A percentile compares a stretch with the other conserved stretches of the same genome.
These are phyloP conservation scores for Boletus sp. DNA, from an alignment of 768 basidiomycete species.

Conservation along the genomic window DNA sequence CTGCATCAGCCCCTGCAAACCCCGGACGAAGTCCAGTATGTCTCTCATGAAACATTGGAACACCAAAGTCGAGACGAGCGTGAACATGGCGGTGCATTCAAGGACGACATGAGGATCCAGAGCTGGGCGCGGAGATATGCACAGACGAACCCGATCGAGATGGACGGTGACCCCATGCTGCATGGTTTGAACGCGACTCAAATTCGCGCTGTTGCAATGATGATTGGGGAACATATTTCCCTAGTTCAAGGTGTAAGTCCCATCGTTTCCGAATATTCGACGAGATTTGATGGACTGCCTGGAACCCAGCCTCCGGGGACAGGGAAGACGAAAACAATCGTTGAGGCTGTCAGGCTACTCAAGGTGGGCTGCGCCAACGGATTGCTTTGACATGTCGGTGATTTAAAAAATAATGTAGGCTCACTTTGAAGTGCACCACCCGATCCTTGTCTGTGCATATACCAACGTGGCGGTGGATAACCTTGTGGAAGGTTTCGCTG, in stretches of 20 bases:
- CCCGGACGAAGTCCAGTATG: slow-evolving; percentile 39
- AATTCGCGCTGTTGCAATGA: slow-evolving; percentile 76
- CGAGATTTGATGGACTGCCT: not conserved
- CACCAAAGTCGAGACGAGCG: slow-evolving; percentile 31
- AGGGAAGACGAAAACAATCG: slow-evolving; percentile 90
- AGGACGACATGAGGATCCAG: slow-evolving; percentile 69
- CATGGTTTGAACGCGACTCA: slow-evolving; percentile 71
- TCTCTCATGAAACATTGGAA: slow-evolving; percentile 38
- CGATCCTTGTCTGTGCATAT: slow-evolving; percentile 89
- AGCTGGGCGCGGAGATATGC: slow-evolving; percentile 81
- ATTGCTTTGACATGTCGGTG: not conserved
- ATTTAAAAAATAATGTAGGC: slow-evolving; percentile 37
- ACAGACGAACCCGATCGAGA: slow-evolving; percentile 50
- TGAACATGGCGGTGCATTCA: slow-evolving; percentile 51
- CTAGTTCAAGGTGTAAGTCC: slow-evolving; percentile 80
- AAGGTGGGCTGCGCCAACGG: slow-evolving; percentile 45
- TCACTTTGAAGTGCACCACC: slow-evolving; percentile 80
- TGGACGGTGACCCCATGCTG: slow-evolving; percentile 79
- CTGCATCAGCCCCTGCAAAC: slow-evolving; percentile 35
- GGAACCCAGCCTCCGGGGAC: slow-evolving; percentile 77
- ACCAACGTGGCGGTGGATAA: slow-evolving; percentile 95
- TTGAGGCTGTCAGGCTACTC: slow-evolving; percentile 78
- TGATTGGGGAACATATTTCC: slow-evolving; percentile 77
- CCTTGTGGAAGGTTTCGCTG: slow-evolving; percentile 71
- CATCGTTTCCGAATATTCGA: not conserved